Base-by-base conservation (phyloP, 2,329 filamentous ascomycete genomes). In the Fusarium sp. region DNA sequence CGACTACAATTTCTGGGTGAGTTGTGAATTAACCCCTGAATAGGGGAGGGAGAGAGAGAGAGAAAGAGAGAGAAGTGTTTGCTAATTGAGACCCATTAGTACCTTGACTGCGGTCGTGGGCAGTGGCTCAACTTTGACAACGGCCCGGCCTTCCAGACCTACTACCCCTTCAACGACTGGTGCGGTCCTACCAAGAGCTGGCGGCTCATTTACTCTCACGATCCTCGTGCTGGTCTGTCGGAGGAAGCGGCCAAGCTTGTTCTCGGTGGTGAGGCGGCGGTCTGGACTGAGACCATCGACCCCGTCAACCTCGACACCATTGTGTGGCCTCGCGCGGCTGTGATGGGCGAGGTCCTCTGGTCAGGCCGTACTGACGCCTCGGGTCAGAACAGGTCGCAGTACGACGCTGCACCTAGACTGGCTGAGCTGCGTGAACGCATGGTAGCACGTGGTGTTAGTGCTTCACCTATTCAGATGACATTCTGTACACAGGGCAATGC, bases 241-340 rank as follows among this genome's bases (percentile, higher is more conserved):
- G 79, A 79, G 11, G 83, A 89, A 26, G 78, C 88, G 43, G 86
- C 88, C 26, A 84, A 90, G 74, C 85, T 92, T 14, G 90, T 97
- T 4, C 78, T 96, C 10, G 94, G 94, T 44, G 94, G 93, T 26
- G 94, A 97, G 80, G 88, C 90, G 17, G 91, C 92, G 56, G 86
- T 93, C 59, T 97, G 93, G 93, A 87, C 86, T 67, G 94, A 97
- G 81, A 90, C 90, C n/a, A 84, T 86, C 64, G 94, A 97, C 78
- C 80, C 87, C 5, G 81, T 88, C n/a, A 94, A 90, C 75, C 77
- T 97, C 15, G 92, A 97, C 79, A 81, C 82, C 35, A 88, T 92
- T 77, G 80, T 95, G 10, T 97, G 93, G 93, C 93, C 93, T 9
- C 85, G 93, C 7, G 88, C 87, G 2, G 86, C 86, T 51, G 92